Base-by-base conservation (phyloP, 2,329 filamentous ascomycete species). In the Aspergillus felis region DNA sequence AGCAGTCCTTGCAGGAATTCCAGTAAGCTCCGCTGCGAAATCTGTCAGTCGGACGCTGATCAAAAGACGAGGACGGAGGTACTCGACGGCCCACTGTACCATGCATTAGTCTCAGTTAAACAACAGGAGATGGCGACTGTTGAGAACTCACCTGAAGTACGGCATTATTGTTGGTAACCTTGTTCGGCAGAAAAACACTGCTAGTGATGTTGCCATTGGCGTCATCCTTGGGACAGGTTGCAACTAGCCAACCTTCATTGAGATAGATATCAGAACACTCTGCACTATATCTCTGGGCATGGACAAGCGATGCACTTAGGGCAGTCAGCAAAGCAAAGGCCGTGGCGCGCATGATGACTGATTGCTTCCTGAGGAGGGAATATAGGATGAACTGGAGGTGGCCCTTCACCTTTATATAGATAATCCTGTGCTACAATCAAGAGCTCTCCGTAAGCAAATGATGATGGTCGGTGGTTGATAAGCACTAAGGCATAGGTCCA, bases 211-310 rank as follows among this genome's bases (percentile, higher is more conserved):
- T 17, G 32, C 6, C 28, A 17, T 28, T 41, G 10, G 52, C 56
- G 25, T 42, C 49, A 12, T 54, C 56, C 17, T 51, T 53, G 14
- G 56, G 51, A 44, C 60, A 62, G 38, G 56, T 61, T 9, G 52
- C 60, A 20, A 54, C 25, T 22, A 62, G 35, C 60, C 58, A 62
- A 22, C 46, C n/a, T 20, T 50, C n/a, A 29, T 22, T 51, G 29
- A 53, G 7, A 25, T 35, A 50, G n/a, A 61, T 55, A 28, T 58
- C 54, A 10, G 55, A 52, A 28, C 60, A 62, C 25, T 57, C 51
- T n/a, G 53, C 50, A 4, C 55, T 41, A 32, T 53, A 62, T 6
- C 60, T 57, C 28, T 46, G 35, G 7, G 32, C 14, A 17, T 1
- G 3, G 1, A 35, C 32, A 6, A 17, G 14, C 6, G 5, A 6